Conservation (phyloP, 345 rosid species). For the Euphorbia tirucalli region DNA sequence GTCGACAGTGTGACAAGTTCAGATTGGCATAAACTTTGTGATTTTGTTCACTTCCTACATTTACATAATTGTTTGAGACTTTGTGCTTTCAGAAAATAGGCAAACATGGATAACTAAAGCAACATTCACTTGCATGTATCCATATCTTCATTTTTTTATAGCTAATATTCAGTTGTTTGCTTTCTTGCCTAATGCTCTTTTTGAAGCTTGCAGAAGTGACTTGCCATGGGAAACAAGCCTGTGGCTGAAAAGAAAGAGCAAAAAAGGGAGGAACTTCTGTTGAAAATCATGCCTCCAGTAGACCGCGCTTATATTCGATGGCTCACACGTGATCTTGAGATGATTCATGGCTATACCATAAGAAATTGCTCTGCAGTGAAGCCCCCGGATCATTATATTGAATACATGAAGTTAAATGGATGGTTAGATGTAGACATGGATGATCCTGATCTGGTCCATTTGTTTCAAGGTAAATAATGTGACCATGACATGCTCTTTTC, state of each 20-base stretch:
- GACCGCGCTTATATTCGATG: constrained; percentile 60
- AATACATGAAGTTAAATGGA: constrained; percentile 61
- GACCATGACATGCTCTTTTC: too few relatives aligned
- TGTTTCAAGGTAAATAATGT: constrained; percentile 40
- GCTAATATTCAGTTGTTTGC: background rate
- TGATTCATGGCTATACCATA: constrained; percentile 55
- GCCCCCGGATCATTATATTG: constrained; percentile 70
- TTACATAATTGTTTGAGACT: background rate
- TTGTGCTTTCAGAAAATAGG: background rate
- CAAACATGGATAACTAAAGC: background rate
- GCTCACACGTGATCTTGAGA: constrained; percentile 75
- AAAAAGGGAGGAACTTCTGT: constrained; percentile 47
- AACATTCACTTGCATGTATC: too few relatives aligned
- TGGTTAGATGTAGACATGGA: constrained; percentile 65
- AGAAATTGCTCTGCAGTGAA: constrained; percentile 44
- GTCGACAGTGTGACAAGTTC: too few relatives aligned
- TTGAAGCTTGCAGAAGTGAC: constrained; percentile 19
- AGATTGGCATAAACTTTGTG: background rate
- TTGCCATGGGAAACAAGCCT: constrained; percentile 69
- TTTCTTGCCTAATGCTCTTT: background rate
- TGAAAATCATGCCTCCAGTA: constrained; percentile 66
- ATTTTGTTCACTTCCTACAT: background rate
- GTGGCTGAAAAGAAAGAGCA: constrained; percentile 33
- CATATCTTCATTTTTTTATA: background rate
- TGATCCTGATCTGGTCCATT: constrained; percentile 72